These are phyloP conservation scores for Ophiostoma perfectum DNA, from an alignment of 2,329 filamentous ascomycete species.

Conservation along the genomic window DNA sequence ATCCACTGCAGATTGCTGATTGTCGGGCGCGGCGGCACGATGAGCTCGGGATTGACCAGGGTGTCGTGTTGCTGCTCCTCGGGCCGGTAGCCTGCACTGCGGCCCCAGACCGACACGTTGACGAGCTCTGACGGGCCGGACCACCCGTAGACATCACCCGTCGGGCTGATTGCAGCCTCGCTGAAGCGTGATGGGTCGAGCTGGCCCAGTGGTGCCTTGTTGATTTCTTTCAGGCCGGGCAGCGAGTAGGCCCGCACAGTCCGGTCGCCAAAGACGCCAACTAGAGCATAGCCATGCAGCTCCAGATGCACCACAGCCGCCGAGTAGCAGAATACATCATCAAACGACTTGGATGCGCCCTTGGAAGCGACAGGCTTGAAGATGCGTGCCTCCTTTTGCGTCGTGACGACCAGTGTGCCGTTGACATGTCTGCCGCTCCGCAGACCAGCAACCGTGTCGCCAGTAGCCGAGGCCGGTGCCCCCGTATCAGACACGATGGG, in stretches of 20 bases:
- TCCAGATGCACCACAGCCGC: slow-evolving; percentile 72
- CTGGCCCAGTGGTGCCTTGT: slow-evolving; percentile 58
- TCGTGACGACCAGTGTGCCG: slow-evolving; percentile 68
- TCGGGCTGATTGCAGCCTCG: slow-evolving; percentile 64
- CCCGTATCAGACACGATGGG: slow-evolving; percentile 78
- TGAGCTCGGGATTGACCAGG: slow-evolving; percentile 70
- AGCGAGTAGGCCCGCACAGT: slow-evolving; percentile 75
- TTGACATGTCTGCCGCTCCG: slow-evolving; percentile 69
- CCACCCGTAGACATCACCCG: slow-evolving; percentile 83
- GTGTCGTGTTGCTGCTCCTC: slow-evolving; percentile 57
- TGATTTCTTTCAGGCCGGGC: slow-evolving; percentile 83
- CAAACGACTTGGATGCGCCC: slow-evolving; percentile 87
- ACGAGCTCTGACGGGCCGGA: slow-evolving; percentile 80
- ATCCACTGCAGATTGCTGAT: slow-evolving; percentile 98
- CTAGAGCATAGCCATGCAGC: slow-evolving; percentile 68
- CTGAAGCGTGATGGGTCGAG: slow-evolving; percentile 69
- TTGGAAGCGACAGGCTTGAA: slow-evolving; percentile 81
- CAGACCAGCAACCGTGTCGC: slow-evolving; percentile 67
- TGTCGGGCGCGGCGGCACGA: slow-evolving; percentile 74
- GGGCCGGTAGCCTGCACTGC: slow-evolving; percentile 53
- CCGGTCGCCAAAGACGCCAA: slow-evolving; percentile 80
- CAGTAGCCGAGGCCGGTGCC: slow-evolving; percentile 68
- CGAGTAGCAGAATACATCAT: slow-evolving; percentile 73
- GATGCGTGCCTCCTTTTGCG: slow-evolving; percentile 70
- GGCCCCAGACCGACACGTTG: slow-evolving; percentile 76